Evolutionary conservation across 2,329 filamentous ascomycete species (phyloP), one percentile per base, ranked within the genome.

Genomic region (Cyclaneusma minus): DNA sequence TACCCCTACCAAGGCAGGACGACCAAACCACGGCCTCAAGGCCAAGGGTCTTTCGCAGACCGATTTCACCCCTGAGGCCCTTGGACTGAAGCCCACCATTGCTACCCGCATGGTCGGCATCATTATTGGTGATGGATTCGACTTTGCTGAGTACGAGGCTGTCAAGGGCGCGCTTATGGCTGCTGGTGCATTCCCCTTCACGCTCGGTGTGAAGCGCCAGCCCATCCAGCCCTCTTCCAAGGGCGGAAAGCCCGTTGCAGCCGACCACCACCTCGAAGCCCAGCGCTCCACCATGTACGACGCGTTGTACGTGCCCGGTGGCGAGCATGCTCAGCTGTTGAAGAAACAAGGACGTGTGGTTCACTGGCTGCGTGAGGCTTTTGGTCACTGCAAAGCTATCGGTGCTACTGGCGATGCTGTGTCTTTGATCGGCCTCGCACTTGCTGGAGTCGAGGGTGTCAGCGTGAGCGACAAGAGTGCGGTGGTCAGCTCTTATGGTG

Each of bases 271-370:
- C 44, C 68, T 87, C 25, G 76, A 85, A 38, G 81, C 78, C 1
- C 72, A 78, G 64, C 68, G 81, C 10, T 81, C 73, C 15, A 82
- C 76, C 18, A 70, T 89, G 61, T 87, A 87, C 35, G 82, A 89
- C 44, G 73, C 78, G 1, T 44, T 85, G 15, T 84, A 83, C 42
- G 55, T 91, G 3, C 80, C 80, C 1, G 79, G 79, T 1, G 81
- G 82, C 1, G 56, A 62, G 0, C 68, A 69, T 1, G 52, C 79
- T 22, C 54, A 64, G 27, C 69, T 68, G 0, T 62, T 89, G 0
- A 53, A 62, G 29, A 68, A 72, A 55, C 81, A 64, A 33, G 80
- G 81, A 0, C 72, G 79, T 11, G 77, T 77, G 0, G 44, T 78
- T 2, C 75, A 87, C 54, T 89, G 76, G 68, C 54, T 87, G 4